Base-by-base conservation (phyloP, 495 filamentous ascomycete genomes). In the Cercophora sp. region DNA sequence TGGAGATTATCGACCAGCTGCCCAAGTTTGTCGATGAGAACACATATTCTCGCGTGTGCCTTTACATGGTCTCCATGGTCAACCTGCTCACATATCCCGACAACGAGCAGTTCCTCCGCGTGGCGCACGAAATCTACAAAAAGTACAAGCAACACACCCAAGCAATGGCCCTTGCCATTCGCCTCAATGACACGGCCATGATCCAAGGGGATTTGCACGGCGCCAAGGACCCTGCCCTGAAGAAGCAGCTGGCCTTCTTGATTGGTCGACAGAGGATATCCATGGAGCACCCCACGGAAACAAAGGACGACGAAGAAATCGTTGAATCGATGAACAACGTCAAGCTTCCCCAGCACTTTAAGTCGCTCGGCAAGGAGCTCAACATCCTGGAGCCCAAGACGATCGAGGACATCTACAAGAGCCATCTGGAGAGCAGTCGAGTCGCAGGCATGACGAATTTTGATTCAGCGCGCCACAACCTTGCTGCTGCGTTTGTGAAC, bases 41-140 rank as follows among this genome's bases (percentile, higher is more conserved):
- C 68, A 96, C 91, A 25, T 99, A 94, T 62, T 71, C 85, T 22
- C 78, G 93, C 59, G 93, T 96, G 49, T 96, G 92, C 72, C 69
- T 99, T 59, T 99, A 99, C 69, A 96, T 99, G 85, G 89, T 96
- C 60, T 95, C 88, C 76, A 97, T 97, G 89, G 93, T 99, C 45
- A 93, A 92, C 59, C 82, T 97, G 13, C 82, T 99, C 64, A 96
- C 94, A 8, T 96, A 91, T 64, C 93, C 93, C 24, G 93, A 99
- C 73, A 95, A 97, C 65, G 86, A 96, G 64, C 83, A 85, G 65
- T 97, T 97, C 71, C 86, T 99, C 52, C 79, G 79, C 36, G 91
- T 91, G 1, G 91, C 91, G 44, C 92, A 96, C 70, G 77, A 79
- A 48, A 94, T 97, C 67, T 99, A 99, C 73, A 87, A 85, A 57